Base-by-base conservation (phyloP, 2,329 filamentous ascomycete genomes). In the Aureobasidium melanogenum region DNA sequence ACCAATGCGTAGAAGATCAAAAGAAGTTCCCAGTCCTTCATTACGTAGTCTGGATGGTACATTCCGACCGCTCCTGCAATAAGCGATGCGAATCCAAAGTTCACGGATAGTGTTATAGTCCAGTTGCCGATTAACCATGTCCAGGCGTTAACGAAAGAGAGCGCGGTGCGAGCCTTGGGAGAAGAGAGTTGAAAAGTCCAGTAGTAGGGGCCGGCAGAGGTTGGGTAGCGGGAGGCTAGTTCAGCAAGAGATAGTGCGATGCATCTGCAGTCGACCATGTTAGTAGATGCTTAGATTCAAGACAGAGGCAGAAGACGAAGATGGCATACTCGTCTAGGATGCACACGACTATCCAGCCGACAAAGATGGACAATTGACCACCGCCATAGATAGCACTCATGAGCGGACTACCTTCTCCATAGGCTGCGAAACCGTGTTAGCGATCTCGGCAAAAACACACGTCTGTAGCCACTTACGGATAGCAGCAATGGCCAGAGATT, bases 161-260 rank as follows among this genome's bases (percentile, higher is more conserved):
- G 70, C 0, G 77, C 66, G 0, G 73, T 77, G 61, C 80, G 77
- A 56, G 72, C 73, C 61, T 68, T 70, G 0, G 71, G 71, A 17
- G 86, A 80, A 17, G 86, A 80, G 17, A 88, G 74, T 82, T 89
- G 88, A 69, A 88, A 90, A 3, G 86, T 84, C 76, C 89, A 87
- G 72, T 89, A 90, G 74, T 89, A 89, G 56, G 89, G 87, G 67
- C 88, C 88, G 67, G 87, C 88, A 55, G 86, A 85, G n/a, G 87
- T 90, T 24, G 88, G 88, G 69, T 88, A 90, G 41, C 89, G 82
- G 66, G 83, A 86, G 58, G 87, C 88, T 68, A 91, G 87, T 75
- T 91, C 88, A 64, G 84, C 85, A 34, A 90, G 79, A 12, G 85
- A 88, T 2, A 83, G 76, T 28, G 87, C 87, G 38, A 91, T 84